Evolutionary conservation across 2,329 filamentous ascomycete genomes (phyloP), one percentile per base, ranked within the genome.

Genomic region (Colletotrichum echinochloae): DNA sequence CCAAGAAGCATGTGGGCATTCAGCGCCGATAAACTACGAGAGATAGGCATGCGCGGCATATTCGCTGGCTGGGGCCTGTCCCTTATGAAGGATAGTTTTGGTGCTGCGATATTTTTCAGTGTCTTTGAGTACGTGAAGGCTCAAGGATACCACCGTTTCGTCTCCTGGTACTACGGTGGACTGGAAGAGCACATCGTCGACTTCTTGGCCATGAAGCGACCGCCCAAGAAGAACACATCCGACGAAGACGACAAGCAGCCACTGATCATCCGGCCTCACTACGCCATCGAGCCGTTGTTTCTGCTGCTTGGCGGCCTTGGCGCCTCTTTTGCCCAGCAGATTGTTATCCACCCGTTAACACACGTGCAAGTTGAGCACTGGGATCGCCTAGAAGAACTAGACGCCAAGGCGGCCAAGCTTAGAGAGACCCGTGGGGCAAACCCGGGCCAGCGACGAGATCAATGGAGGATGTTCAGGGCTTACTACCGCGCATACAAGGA

Each of bases 71-170:
- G 90, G 88, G 85, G 88, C 0, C 79, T 95, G 2, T 91, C 88
- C 0, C 86, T 94, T 49, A 76, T 90, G 52, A 93, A 94, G 75
- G 92, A 94, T 76, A 88, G 89, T 35, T 79, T 92, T 7, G 92
- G 92, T 16, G 89, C 87, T 63, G 92, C 90, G 44, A 80, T 92
- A 23, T 94, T 94, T 84, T 95, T 95, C 79, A 88, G 87, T 74
- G 88, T 88, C 0, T 94, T 95, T 73, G 92, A 95, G 80, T 92
- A 89, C 57, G 83, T 94, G 76, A 94, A 94, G 78, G 90, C 89
- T 14, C 92, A 94, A 77, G 85, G 86, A 16, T 92, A 93, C 80
- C 94, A 94, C 79, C 83, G 83, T 54, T 94, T 92, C 76, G 88
- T 94, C 39, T 88, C 86, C 18, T 90, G 88, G 82, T 93, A 90